A percentile compares a stretch with the other conserved stretches of the same genome.
Conservation (phyloP, 1,284 basidiomycete genomes). For the Volvariella volvacea region DNA sequence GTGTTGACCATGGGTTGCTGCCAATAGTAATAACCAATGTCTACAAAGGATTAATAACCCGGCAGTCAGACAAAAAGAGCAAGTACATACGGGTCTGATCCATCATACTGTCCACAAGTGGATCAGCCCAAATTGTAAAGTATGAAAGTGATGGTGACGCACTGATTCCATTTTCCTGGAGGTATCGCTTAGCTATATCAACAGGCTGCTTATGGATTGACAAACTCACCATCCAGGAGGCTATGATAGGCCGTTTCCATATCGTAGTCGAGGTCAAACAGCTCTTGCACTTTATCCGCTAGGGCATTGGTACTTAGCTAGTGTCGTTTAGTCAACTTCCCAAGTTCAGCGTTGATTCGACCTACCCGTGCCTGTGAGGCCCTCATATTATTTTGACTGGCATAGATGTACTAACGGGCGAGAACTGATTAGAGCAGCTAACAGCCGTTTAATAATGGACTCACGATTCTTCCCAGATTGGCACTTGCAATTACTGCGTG, state of each 20-base stretch:
- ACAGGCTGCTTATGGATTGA: no score
- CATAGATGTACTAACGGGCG: slow-evolving; percentile 36
- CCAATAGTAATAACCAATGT: slow-evolving; percentile 63
- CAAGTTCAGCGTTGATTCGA: neutral
- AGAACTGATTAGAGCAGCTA: no score
- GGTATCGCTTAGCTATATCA: no score
- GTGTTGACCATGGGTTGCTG: slow-evolving; percentile 61
- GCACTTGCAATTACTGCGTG: slow-evolving; percentile 54
- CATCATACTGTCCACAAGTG: slow-evolving; percentile 52
- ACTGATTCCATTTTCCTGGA: slow-evolving; percentile 58
- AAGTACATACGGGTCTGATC: slow-evolving; percentile 45
- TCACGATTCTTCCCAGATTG: slow-evolving; percentile 44
- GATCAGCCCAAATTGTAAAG: neutral
- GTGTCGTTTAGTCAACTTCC: neutral
- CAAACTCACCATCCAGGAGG: slow-evolving; percentile 48
- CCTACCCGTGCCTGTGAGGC: slow-evolving; percentile 53
- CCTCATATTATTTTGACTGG: slow-evolving; percentile 54
- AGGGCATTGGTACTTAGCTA: slow-evolving; percentile 49
- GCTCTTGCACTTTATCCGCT: slow-evolving; percentile 45
- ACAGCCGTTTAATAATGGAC: slow-evolving; percentile 16
- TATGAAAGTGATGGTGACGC: slow-evolving; percentile 14
- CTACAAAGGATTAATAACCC: slow-evolving; percentile 13
- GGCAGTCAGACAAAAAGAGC: neutral
- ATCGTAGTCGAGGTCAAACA: slow-evolving; percentile 55
- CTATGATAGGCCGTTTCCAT: slow-evolving; percentile 53